A percentile compares a stretch with the other conserved stretches of the same genome.
Conservation (phyloP, 805 yeast genomes). For the Monosporozyma yasuniensis region DNA sequence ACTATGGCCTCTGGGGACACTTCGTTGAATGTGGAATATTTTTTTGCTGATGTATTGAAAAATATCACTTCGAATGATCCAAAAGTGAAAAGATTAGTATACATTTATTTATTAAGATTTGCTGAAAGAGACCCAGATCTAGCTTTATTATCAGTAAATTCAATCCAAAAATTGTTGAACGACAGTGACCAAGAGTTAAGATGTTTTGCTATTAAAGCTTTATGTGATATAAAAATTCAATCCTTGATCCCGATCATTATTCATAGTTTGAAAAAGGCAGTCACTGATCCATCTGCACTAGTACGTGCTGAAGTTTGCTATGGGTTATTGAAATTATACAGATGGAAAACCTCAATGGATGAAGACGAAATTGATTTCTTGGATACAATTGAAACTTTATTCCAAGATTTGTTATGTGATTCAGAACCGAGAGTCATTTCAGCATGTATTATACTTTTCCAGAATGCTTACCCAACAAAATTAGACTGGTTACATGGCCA, state of each 20-base stretch:
- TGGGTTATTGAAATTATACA: conserved; percentile 54
- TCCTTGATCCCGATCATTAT: conserved; percentile 73
- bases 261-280: conserved; percentile 59
- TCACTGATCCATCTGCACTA: conserved; percentile 60
- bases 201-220: conserved; percentile 64
- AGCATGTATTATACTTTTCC: conserved; percentile 51
- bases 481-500: conserved; percentile 65
- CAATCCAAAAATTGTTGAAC: conserved; percentile 73
- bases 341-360: conserved; percentile 23
- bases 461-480: conserved; percentile 44
- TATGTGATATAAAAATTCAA: conserved; percentile 75
- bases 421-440: conserved; percentile 58
- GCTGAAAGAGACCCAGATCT: conserved; percentile 82
- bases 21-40: conserved; percentile 34
- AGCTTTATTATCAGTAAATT: conserved; percentile 82
- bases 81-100: conserved; percentile 66
- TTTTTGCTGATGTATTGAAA: conserved; percentile 82
- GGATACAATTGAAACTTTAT: conserved; percentile 41
- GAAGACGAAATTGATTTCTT: conserved; percentile 29
- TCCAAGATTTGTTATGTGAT: conserved; percentile 56
- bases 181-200: conserved; percentile 64
- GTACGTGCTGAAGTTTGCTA: conserved; percentile 77
- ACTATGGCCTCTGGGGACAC: conserved; percentile 35
- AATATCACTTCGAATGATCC: conserved; percentile 62
- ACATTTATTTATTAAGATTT: conserved; percentile 61